Evolutionary conservation across 2,329 filamentous ascomycete genomes (phyloP).

Genomic region (Nemania sp.): DNA sequence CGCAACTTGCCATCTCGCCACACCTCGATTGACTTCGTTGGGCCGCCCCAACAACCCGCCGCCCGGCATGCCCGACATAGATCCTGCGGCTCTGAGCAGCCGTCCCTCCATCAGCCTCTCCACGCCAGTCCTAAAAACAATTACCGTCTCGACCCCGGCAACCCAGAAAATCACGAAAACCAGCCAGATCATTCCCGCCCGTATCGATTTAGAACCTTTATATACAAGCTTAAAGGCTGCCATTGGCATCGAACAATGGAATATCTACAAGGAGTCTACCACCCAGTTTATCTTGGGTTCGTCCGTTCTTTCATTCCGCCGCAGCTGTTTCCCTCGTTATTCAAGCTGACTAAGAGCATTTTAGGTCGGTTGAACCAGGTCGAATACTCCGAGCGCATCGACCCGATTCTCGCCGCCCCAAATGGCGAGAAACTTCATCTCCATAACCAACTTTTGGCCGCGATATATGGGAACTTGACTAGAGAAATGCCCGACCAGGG

Average conservation of each 20-base stretch:
- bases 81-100: slow-evolving; percentile 73
- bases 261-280: slow-evolving; percentile 71
- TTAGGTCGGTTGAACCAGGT: slow-evolving; percentile 72
- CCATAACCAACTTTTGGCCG: slow-evolving; percentile 75
- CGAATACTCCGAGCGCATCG: slow-evolving; percentile 70
- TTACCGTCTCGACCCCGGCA: slow-evolving; percentile 64
- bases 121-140: slow-evolving; percentile 71
- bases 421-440: slow-evolving; percentile 71
- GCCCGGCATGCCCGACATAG: slow-evolving; percentile 73
- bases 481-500: slow-evolving; percentile 76
- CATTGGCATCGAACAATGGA: slow-evolving; percentile 72
- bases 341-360: slow-evolving; percentile 47
- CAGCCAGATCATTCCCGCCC: slow-evolving; percentile 71
- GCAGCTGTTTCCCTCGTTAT: slow-evolving; percentile 5
- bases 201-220: slow-evolving; percentile 75
- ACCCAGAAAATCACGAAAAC: slow-evolving; percentile 67
- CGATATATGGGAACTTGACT: slow-evolving; percentile 76
- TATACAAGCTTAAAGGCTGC: slow-evolving; percentile 71
- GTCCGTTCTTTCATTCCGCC: slow-evolving; percentile 52
- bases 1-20: slow-evolving; percentile 40
- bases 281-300: slow-evolving; percentile 73
- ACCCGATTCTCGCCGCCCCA: slow-evolving; percentile 68
- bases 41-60: slow-evolving; percentile 38
- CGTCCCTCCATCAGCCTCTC: slow-evolving; percentile 69
- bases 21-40: slow-evolving; percentile 39